Percentiles rank a stretch among this genome's conserved stretches.
These are phyloP conservation scores for Umbelopsis sp. DNA, from an alignment of 192 early-diverging fungal genomes.

Conservation along the genomic window DNA sequence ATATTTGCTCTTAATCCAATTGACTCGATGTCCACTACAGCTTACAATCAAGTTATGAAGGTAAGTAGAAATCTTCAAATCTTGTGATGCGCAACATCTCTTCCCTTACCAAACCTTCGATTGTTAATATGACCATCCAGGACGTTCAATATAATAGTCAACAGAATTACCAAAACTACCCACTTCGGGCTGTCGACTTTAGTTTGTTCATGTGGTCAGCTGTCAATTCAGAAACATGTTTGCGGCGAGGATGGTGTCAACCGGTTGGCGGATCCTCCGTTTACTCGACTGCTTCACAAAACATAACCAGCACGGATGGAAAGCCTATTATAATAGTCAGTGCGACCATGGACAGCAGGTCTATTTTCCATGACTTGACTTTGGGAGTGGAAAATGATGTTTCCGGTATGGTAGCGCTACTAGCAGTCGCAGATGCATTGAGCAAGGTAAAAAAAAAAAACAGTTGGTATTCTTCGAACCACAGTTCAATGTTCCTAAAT, in stretches of 20 bases:
- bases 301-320: conserved; percentile 53
- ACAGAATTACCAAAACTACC: conserved; percentile 57
- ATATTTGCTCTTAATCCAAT: conserved; percentile 60
- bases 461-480: neutral
- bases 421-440: conserved; percentile 74
- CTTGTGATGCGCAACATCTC: no score
- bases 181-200: conserved; percentile 73
- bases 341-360: conserved; percentile 63
- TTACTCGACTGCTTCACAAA: conserved; percentile 65
- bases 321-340: conserved; percentile 73
- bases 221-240: conserved; percentile 66
- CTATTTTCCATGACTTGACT: conserved; percentile 68
- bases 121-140: conserved; percentile 28
- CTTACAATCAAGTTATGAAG: conserved; percentile 43
- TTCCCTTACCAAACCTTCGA: no score
- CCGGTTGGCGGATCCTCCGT: conserved; percentile 70
- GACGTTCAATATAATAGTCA: conserved; percentile 46
- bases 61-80: conserved; percentile 19
- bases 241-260: conserved; percentile 68
- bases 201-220: conserved; percentile 72
- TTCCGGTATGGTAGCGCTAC: conserved; percentile 63
- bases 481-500: neutral
- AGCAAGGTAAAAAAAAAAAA: conserved; percentile 54
- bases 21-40: conserved; percentile 31
- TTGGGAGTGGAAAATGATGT: conserved; percentile 57